Conservation (phyloP, 2,329 filamentous ascomycete species). For the Fusarium gaditjirri region DNA sequence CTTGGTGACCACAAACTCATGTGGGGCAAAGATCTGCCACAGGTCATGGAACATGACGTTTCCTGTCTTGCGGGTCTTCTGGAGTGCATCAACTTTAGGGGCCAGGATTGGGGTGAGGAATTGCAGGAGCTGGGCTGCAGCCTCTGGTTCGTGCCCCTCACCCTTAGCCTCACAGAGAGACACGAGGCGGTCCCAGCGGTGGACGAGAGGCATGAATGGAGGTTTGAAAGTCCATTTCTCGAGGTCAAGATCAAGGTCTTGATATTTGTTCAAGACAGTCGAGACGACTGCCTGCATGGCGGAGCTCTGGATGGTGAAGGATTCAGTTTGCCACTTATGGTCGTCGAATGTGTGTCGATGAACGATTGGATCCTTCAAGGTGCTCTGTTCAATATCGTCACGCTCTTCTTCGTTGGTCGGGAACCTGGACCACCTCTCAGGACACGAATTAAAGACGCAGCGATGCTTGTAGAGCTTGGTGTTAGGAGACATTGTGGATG, state of each 20-base stretch:
- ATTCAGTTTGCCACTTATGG: conserved; percentile 3
- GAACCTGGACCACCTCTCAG: conserved; percentile 12
- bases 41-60: conserved; percentile 47
- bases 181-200: conserved; percentile 11
- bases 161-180: not conserved
- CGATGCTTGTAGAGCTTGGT: conserved; percentile 13
- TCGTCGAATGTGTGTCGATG: not conserved
- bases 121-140: conserved; percentile 31
- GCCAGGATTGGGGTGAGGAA: conserved; percentile 49
- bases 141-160: not conserved
- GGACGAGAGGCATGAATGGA: conserved; percentile 23
- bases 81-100: conserved; percentile 41
- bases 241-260: conserved; percentile 16
- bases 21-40: conserved; percentile 52
- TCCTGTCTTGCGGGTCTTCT: conserved; percentile 43
- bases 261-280: not conserved
- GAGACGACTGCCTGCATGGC: conserved; percentile 3
- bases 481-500: not conserved
- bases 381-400: not conserved
- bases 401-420: not conserved
- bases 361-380: conserved; percentile 2
- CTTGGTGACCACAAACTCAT: conserved; percentile 46
- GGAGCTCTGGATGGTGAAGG: conserved; percentile 15
- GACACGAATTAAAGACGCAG: not conserved
- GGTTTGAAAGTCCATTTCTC: conserved; percentile 18